phyloP scores from a whole-genome alignment of 345 rosid species.

The thale cress (Arabidopsis thaliana) region DNA sequence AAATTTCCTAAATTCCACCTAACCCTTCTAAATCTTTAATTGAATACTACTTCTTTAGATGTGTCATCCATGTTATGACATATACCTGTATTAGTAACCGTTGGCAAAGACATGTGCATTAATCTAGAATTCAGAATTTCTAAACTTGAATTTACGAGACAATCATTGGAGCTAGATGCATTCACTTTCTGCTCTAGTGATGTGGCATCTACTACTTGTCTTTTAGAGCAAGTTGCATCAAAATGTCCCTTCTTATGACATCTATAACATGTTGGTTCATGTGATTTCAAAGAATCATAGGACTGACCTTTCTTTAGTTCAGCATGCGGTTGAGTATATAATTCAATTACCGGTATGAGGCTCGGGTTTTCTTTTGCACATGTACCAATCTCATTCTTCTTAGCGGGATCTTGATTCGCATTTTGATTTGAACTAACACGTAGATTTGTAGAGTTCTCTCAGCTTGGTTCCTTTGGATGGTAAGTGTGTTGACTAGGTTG shows the following conservation, averaged over 20 bases:
- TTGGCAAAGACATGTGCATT: neutral
- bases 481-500: neutral
- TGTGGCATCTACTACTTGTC: neutral
- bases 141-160: neutral
- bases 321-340: no score
- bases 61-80: no score
- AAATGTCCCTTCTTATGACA: neutral
- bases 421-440: neutral
- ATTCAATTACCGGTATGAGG: no score
- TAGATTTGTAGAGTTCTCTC: neutral
- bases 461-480: neutral
- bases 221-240: neutral
- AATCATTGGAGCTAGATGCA: neutral
- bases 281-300: neutral
- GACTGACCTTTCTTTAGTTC: no score
- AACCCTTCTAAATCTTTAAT: no score
- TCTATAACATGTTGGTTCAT: neutral
- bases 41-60: no score
- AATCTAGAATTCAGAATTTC: neutral
- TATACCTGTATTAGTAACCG: no score
- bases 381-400: neutral
- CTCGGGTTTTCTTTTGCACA: neutral
- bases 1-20: no score
- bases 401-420: neutral
- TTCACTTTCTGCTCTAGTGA: neutral